phyloP scores from a whole-genome alignment of 1,284 basidiomycete genomes.

The Irpex lacteus region DNA sequence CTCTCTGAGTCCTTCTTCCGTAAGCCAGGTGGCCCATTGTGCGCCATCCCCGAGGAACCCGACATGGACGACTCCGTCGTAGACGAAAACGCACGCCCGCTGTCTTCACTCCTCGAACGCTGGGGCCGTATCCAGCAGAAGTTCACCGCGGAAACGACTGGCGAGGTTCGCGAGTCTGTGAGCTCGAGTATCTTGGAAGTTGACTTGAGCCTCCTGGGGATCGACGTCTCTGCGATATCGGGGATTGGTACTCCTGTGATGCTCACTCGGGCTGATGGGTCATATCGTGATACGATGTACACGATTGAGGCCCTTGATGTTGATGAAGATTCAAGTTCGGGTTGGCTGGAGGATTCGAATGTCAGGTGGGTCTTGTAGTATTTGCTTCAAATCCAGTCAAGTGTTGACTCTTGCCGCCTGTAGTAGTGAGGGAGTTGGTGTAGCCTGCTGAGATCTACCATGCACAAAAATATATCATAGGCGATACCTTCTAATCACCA shows the following conservation, averaged over 20 bases:
- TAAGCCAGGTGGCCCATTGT: slow-evolving; percentile 24
- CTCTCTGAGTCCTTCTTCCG: slow-evolving; percentile 14
- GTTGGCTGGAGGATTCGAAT: background rate
- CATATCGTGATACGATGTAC: background rate
- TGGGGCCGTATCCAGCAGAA: slow-evolving; percentile 6
- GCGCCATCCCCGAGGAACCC: slow-evolving; percentile 27
- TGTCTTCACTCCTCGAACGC: slow-evolving; percentile 6
- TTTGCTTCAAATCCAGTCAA: background rate
- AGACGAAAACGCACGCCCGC: background rate
- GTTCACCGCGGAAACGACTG: slow-evolving; percentile 3
- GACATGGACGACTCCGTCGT: slow-evolving; percentile 13
- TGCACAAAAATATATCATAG: background rate
- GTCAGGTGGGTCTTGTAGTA: background rate
- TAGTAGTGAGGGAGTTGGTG: background rate
- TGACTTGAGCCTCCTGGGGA: background rate
- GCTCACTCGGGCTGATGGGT: background rate
- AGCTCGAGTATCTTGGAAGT: slow-evolving; percentile 8
- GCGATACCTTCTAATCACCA: background rate
- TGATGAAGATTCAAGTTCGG: background rate
- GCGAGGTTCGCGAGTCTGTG: slow-evolving; percentile 6
- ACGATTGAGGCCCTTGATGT: background rate
- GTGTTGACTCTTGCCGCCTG: background rate
- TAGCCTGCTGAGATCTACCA: background rate
- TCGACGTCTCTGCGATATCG: background rate
- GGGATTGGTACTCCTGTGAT: background rate